Base-by-base conservation (phyloP, 148 eudicot genomes). In the Vaccinium myrtillus region DNA sequence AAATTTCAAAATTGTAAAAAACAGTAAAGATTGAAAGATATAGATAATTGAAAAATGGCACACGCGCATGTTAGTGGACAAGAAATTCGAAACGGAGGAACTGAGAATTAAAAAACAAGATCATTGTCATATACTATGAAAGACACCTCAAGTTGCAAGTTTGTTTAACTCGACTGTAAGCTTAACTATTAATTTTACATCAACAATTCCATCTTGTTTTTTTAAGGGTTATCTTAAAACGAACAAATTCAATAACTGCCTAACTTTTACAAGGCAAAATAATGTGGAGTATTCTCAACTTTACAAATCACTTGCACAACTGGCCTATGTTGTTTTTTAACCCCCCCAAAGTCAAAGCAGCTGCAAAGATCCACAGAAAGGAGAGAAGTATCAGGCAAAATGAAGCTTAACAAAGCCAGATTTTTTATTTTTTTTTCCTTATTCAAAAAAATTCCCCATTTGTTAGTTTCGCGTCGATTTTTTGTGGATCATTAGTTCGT, bases 301-400 rank as follows among this genome's bases (percentile, higher is more conserved):
- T 75, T 82, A 82, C 73, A 86, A 25, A 21, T 86, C 32, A 54
- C 49, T 82, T 55, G 23, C 84, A 76, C 77, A 25, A 83, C 70
- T 39, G 55, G 53, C 67, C 49, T 21, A 63, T 48, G n/a, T 51
- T 65, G 50, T 27, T 74, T 21, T 43, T 32, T 49, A 53, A n/a
- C n/a, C n/a, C n/a, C 15, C 77, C 69, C 78, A 30, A 54, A 18
- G 67, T 39, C 56, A 15, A 82, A 78, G 81, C 65, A 82, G 78
- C 87, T 82, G 81, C 87, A 77, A 79, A 82, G 82, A 86, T 82
- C 23, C 39, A 75, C 48, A 86, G 51, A 86, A 74, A 74, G 18
- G 61, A 75, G 80, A 19, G 27, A 81, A 71, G 61, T 19, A 30
- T 70, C 78, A 74, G 32, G 49, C 55, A 77, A 46, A 50, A 51